phyloP scores from a whole-genome alignment of 331 rosid genomes.

The Stylosanthes scabra region DNA sequence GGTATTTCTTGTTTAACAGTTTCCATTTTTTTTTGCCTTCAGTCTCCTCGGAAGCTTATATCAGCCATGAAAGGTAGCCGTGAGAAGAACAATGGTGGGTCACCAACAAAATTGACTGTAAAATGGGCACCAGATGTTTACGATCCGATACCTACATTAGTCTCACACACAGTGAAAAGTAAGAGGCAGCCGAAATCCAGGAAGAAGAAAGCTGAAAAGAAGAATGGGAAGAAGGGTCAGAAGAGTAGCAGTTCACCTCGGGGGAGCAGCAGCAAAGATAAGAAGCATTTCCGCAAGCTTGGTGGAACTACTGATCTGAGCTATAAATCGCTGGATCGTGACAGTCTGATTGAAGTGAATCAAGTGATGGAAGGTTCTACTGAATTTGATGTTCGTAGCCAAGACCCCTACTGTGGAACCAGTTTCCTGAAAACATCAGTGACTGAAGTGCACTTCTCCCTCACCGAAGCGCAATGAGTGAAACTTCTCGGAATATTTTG shows the following conservation, averaged over 20 bases:
- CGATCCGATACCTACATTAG: slow-evolving; percentile 74
- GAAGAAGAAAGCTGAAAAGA: slow-evolving; percentile 72
- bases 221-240: slow-evolving; percentile 77
- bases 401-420: slow-evolving; percentile 71
- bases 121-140: slow-evolving; percentile 98
- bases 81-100: slow-evolving; percentile 50
- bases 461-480: slow-evolving; percentile 76
- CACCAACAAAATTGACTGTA: slow-evolving; percentile 59
- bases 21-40: slow-evolving; percentile 28
- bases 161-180: slow-evolving; percentile 69
- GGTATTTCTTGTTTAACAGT: slow-evolving; percentile 8
- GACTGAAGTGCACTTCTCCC: slow-evolving; percentile 66
- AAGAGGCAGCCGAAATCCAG: slow-evolving; percentile 79
- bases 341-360: neutral
- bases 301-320: slow-evolving; percentile 50
- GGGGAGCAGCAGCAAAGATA: slow-evolving; percentile 66
- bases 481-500: slow-evolving; percentile 3
- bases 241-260: slow-evolving; percentile 62
- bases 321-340: slow-evolving; percentile 23
- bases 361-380: slow-evolving; percentile 35
- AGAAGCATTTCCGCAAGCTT: slow-evolving; percentile 61
- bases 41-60: slow-evolving; percentile 62
- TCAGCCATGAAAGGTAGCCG: slow-evolving; percentile 97
- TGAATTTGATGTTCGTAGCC: slow-evolving; percentile 61
- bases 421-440: slow-evolving; percentile 67